These are phyloP conservation scores for Ceriops zippeliana DNA, from an alignment of 345 rosid species.

Conservation along the genomic window DNA sequence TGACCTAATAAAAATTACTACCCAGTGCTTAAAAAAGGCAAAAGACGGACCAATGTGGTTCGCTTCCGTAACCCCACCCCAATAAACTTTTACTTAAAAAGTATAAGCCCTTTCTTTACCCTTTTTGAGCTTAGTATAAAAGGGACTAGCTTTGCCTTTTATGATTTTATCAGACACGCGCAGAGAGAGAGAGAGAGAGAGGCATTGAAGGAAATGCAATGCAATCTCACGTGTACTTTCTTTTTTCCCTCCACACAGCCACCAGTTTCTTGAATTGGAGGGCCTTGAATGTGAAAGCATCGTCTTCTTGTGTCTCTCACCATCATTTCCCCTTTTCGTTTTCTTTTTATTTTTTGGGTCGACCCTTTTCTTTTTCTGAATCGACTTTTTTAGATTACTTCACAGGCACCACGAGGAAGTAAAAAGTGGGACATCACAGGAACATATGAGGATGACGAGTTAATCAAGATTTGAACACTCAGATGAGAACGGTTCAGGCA, in stretches of 20 bases:
- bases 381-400: too few species aligned
- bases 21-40: too few species aligned
- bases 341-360: too few species aligned
- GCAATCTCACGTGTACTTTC: constrained; percentile 34
- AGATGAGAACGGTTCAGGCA: background rate
- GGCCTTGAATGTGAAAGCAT: background rate
- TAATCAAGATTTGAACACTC: constrained; percentile 1
- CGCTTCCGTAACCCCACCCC: too few species aligned
- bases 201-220: constrained; percentile 18
- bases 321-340: background rate
- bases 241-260: constrained; percentile 35
- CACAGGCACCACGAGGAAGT: constrained; percentile 15
- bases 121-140: background rate
- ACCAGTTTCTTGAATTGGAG: background rate
- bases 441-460: background rate
- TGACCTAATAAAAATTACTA: too few species aligned
- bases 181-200: background rate
- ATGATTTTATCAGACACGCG: too few species aligned
- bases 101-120: too few species aligned
- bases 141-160: background rate
- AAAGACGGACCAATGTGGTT: too few species aligned
- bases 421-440: constrained; percentile 12
- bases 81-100: too few species aligned
- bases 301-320: constrained; percentile 12
- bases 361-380: too few species aligned